Base-by-base conservation (phyloP, 345 rosid species). In the Brassica juncea region DNA sequence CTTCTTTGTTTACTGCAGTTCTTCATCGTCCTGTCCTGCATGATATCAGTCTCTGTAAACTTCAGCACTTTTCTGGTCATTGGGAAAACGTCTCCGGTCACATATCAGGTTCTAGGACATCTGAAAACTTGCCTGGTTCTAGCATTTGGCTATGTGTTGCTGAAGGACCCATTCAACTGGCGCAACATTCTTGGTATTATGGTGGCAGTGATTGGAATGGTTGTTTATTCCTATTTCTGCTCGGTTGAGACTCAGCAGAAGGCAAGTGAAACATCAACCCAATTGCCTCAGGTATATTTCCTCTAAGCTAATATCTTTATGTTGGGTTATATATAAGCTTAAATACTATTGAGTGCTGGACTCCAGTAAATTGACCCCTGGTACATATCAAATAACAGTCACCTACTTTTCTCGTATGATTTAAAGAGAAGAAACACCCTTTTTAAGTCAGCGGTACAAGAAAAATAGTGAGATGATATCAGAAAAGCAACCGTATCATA, bases 21-120 rank as follows among this genome's bases (percentile, higher is more conserved):
- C 87, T 96, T 96, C 91, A 96, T 96, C 70, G 99, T 93, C 70
- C 89, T 96, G 15, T 96, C 99, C 78, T 96, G 99, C 88, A 71
- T 96, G 87, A 96, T 96, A 85, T 93, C 99, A 31, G 99, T 96
- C 59, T 96, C 98, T 63, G 99, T 96, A 71, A 96, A 96, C 93
- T 96, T 96, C 85, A 96, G 99, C 84, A 96, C 99, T 28, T 96
- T 96, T 85, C 84, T 96, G 80, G 99, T 96, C 12, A 96, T 96
- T 37, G 99, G 99, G 75, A 96, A 96, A 86, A 96, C 99, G 75
- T 96, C 99, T 81, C 99, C 99, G 2, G 99, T 96, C 73, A 93
- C 99, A 39, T 96, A 96, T 86, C 99, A 96, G 82, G 99, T 96
- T 69, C 89, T 96, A 12, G 99, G 99, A 61, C 99, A 96, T 86